A percentile compares a stretch with the other conserved stretches of the same genome.
These are phyloP conservation scores for Silene latifolia DNA, from an alignment of 148 eudicot genomes.

Conservation along the genomic window DNA sequence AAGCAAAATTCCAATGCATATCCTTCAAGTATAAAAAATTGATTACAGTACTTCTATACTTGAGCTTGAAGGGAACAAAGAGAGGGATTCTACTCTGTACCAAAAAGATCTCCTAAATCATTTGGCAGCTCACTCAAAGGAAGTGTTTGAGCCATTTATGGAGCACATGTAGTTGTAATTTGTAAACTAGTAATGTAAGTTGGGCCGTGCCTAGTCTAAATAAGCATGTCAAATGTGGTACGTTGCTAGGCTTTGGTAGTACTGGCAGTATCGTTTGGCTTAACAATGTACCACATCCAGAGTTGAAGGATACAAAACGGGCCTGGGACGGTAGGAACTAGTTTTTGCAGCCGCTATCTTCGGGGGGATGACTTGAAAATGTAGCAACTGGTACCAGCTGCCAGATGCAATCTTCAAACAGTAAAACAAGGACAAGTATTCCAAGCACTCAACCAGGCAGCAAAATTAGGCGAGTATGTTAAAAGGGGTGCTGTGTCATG, in stretches of 20 bases:
- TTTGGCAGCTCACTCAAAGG: neutral
- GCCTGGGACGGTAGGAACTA: neutral
- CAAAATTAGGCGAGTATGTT: neutral
- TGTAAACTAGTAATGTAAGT: neutral
- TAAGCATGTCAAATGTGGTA: neutral
- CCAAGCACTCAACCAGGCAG: neutral
- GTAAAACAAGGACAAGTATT: neutral
- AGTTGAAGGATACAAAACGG: neutral
- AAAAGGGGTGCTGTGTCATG: neutral
- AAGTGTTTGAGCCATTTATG: neutral
- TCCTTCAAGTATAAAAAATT: too few relatives aligned
- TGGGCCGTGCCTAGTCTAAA: neutral
- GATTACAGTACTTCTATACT: too few relatives aligned
- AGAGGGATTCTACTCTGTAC: neutral
- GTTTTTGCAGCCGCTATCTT: neutral
- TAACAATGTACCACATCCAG: neutral
- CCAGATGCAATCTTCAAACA: neutral
- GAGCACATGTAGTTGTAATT: neutral
- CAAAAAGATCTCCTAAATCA: neutral
- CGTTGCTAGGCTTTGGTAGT: neutral
- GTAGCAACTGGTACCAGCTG: neutral
- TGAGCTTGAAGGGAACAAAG: neutral
- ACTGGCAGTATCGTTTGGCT: neutral
- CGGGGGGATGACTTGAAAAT: neutral
- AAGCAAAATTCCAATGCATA: too few relatives aligned